A percentile compares a stretch with the other conserved stretches of the same genome.
Evolutionary conservation across 371 early-diverging fungal species (phyloP).

Genomic region (Caulochytrium protostelioides): DNA sequence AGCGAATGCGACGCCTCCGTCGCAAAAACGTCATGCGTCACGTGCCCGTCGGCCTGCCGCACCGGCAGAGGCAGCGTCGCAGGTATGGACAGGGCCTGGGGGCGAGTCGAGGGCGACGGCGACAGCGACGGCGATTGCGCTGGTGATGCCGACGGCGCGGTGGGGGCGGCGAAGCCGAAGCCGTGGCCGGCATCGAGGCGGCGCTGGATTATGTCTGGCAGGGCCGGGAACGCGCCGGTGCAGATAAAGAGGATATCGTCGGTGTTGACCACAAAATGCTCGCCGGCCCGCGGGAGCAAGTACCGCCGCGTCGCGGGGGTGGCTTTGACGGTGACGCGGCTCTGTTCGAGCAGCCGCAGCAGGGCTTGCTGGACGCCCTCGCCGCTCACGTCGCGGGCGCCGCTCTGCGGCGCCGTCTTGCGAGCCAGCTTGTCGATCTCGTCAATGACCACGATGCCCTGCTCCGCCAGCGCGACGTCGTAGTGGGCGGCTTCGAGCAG

Average conservation of each 20-base stretch:
- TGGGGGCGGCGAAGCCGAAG: too few species aligned
- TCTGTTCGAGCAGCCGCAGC: slow-evolving; percentile 72
- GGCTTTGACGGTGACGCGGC: slow-evolving; percentile 60
- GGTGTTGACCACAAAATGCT: slow-evolving; percentile 63
- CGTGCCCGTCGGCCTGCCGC: slow-evolving; percentile 23
- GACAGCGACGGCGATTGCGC: too few species aligned
- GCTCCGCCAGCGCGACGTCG: slow-evolving; percentile 62
- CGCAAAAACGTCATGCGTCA: neutral
- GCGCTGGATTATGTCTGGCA: slow-evolving; percentile 58
- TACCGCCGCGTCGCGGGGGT: slow-evolving; percentile 22
- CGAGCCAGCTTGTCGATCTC: slow-evolving; percentile 43
- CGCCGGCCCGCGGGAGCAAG: slow-evolving; percentile 34
- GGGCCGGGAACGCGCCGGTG: slow-evolving; percentile 74
- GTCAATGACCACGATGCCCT: slow-evolving; percentile 80
- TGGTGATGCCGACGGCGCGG: too few species aligned
- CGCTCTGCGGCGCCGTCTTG: neutral
- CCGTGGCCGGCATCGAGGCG: slow-evolving; percentile 32
- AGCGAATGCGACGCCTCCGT: slow-evolving; percentile 3
- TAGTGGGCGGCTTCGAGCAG: slow-evolving; percentile 67
- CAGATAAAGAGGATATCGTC: slow-evolving; percentile 74
- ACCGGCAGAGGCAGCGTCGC: slow-evolving; percentile 46
- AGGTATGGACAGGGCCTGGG: too few species aligned
- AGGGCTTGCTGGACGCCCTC: slow-evolving; percentile 82
- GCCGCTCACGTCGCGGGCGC: slow-evolving; percentile 52
- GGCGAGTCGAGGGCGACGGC: too few species aligned